A percentile compares a stretch with the other conserved stretches of the same genome.
Conservation (phyloP, 1,284 basidiomycete species). For the Cryptococcus wingfieldii region DNA sequence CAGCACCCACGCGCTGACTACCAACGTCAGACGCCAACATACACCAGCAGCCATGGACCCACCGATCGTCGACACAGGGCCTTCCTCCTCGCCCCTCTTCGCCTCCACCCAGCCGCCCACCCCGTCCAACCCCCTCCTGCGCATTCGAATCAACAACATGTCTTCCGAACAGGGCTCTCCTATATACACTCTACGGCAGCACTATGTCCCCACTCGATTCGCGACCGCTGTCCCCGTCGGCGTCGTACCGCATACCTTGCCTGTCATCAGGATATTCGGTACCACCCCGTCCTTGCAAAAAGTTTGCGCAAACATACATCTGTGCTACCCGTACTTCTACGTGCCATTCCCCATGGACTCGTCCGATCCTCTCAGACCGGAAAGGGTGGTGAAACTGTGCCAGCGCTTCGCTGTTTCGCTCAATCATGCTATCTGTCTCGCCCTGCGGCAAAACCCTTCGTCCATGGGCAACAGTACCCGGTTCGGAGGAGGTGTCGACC, state of each 20-base stretch:
- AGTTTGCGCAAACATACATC: conserved; percentile 84
- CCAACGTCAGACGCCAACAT: background rate
- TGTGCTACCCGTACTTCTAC: conserved; percentile 58
- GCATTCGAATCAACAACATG: conserved; percentile 50
- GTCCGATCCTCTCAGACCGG: conserved; percentile 42
- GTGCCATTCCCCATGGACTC: conserved; percentile 54
- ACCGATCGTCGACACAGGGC: background rate
- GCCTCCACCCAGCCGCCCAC: background rate
- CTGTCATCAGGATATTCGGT: conserved; percentile 83
- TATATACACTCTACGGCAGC: conserved; percentile 28
- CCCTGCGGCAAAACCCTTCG: conserved; percentile 43
- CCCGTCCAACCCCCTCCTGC: conserved; percentile 23
- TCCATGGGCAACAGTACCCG: conserved; percentile 20
- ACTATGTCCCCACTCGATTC: conserved; percentile 56
- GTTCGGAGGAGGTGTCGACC: conserved; percentile 40
- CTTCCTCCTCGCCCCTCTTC: background rate
- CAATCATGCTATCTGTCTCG: conserved; percentile 47
- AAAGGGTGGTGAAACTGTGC: conserved; percentile 44
- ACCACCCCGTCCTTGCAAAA: conserved; percentile 70
- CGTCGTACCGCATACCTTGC: conserved; percentile 57
- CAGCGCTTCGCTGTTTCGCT: conserved; percentile 45
- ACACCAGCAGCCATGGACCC: background rate
- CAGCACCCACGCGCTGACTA: background rate
- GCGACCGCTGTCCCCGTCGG: conserved; percentile 47
- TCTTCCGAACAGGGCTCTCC: conserved; percentile 44